Conservation (phyloP, 495 filamentous ascomycete species). For the Lindgomyces ingoldianus region DNA sequence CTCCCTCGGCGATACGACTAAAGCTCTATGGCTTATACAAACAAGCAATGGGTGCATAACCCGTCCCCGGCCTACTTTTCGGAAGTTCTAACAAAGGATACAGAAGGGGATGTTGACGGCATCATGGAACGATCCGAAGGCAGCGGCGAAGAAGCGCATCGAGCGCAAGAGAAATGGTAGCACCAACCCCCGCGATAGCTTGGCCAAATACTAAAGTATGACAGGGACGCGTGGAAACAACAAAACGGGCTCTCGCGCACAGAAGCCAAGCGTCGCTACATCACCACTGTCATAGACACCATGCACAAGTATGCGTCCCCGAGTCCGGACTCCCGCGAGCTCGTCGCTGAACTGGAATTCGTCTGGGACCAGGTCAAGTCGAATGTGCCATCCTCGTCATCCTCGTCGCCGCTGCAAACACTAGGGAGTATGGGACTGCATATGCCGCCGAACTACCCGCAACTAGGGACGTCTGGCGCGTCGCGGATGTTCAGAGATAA, state of each 20-base stretch:
- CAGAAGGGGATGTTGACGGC: constrained; percentile 89
- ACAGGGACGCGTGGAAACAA: constrained; percentile 84
- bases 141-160: constrained; percentile 54
- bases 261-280: constrained; percentile 92
- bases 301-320: constrained; percentile 91
- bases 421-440: constrained; percentile 33
- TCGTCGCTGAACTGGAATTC: constrained; percentile 94
- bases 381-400: constrained; percentile 66
- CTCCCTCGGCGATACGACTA: constrained; percentile 80
- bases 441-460: constrained; percentile 25
- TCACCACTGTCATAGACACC: constrained; percentile 88
- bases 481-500: not conserved
- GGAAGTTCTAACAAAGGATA: constrained; percentile 4
- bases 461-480: not conserved
- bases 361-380: constrained; percentile 97
- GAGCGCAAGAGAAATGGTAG: constrained; percentile 66
- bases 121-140: constrained; percentile 82
- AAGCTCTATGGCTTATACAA: constrained; percentile 97
- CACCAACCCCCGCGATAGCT: constrained; percentile 18
- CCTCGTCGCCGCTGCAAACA: constrained; percentile 49
- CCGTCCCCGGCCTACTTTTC: not conserved
- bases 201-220: not conserved
- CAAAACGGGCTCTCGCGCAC: constrained; percentile 79
- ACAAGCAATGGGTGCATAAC: constrained; percentile 79
- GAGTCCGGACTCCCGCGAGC: constrained; percentile 79